A percentile compares a stretch with the other conserved stretches of the same genome.
These are phyloP conservation scores for Solanum tarijense DNA, from an alignment of 257 asterid species.

Conservation along the genomic window DNA sequence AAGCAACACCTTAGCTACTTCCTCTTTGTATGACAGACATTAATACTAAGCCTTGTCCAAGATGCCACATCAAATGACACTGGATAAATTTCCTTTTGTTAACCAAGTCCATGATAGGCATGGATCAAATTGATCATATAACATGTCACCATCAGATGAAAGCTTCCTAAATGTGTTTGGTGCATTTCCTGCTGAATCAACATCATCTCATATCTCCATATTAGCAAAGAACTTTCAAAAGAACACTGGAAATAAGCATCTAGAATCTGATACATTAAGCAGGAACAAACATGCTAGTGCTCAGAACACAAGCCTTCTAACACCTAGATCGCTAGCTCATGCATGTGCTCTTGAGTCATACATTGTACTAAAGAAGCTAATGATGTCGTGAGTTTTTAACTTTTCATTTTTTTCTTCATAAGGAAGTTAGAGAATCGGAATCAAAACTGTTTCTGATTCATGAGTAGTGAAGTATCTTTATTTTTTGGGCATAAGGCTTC, in stretches of 20 bases:
- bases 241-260: neutral
- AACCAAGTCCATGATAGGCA: neutral
- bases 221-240: neutral
- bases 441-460: neutral
- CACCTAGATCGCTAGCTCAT: neutral
- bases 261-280: neutral
- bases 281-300: neutral
- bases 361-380: neutral
- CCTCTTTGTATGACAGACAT: neutral
- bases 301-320: neutral
- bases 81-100: neutral
- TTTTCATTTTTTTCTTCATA: neutral
- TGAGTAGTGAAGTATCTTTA: neutral
- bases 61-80: conserved; percentile 2
- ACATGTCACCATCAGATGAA: neutral
- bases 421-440: neutral
- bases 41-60: neutral
- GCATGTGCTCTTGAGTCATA: neutral
- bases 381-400: neutral
- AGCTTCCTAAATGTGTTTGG: neutral
- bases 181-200: neutral
- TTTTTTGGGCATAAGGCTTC: neutral
- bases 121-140: neutral
- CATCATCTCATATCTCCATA: neutral
- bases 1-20: neutral